Conservation (phyloP, 441 rosid genomes). For the Arabidopsis hybrid region DNA sequence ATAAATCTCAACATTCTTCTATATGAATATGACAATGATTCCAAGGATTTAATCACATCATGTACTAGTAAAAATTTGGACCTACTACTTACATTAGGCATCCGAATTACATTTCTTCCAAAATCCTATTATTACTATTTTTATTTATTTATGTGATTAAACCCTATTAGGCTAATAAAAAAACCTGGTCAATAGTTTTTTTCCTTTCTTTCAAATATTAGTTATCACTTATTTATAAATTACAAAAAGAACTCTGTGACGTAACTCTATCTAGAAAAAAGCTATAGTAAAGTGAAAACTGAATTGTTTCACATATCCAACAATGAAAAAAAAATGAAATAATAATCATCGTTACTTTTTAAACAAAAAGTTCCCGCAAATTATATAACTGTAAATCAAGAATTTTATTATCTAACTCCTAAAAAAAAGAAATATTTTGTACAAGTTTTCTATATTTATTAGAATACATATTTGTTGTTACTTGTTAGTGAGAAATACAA, state of each 20-base stretch:
- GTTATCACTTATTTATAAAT: background rate
- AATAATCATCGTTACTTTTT: background rate
- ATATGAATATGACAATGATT: background rate
- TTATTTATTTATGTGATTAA: background rate
- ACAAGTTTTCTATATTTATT: background rate
- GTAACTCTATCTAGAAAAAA: background rate
- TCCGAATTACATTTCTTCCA: background rate
- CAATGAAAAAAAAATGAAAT: background rate
- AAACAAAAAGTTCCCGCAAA: background rate
- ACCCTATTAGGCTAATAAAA: background rate
- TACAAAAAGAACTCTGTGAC: background rate
- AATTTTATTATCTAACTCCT: background rate
- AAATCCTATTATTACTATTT: background rate
- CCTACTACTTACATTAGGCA: background rate
- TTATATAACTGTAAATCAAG: background rate
- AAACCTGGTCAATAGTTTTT: background rate
- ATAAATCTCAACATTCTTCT: background rate
- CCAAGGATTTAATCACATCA: constrained; percentile 1
- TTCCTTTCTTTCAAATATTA: background rate
- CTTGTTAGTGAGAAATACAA: background rate
- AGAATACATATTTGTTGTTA: background rate
- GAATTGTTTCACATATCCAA: constrained; percentile 2
- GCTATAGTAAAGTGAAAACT: constrained; percentile 18
- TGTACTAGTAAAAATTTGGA: background rate
- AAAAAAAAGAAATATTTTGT: too few species aligned